Conservation (phyloP, 495 filamentous ascomycete species). For the Penicillium samsonianum region DNA sequence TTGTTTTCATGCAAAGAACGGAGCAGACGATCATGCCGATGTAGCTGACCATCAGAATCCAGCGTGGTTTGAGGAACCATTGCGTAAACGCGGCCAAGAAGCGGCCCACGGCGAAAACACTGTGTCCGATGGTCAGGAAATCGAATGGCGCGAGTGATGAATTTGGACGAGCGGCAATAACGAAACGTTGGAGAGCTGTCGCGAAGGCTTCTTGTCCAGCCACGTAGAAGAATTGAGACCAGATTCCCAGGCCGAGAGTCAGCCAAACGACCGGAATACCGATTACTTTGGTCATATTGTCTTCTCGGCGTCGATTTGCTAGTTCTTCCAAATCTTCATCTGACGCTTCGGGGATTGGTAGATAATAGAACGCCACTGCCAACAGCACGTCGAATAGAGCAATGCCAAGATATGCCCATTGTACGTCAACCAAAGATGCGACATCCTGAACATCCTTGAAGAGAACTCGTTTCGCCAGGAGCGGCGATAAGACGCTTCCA, state of each 20-base stretch:
- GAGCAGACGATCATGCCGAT: slow-evolving; percentile 56
- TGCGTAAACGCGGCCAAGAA: slow-evolving; percentile 59
- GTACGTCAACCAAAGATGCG: slow-evolving; percentile 61
- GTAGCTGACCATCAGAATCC: slow-evolving; percentile 60
- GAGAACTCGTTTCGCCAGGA: slow-evolving; percentile 62
- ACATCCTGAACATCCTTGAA: slow-evolving; percentile 55
- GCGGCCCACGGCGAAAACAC: slow-evolving; percentile 61
- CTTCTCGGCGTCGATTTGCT: slow-evolving; percentile 51
- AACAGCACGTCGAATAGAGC: slow-evolving; percentile 64
- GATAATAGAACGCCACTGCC: slow-evolving; percentile 64
- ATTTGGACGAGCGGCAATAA: slow-evolving; percentile 35
- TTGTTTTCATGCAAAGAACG: slow-evolving; percentile 55
- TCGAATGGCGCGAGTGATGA: slow-evolving; percentile 40
- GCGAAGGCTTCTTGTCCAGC: slow-evolving; percentile 64
- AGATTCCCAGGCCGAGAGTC: slow-evolving; percentile 57
- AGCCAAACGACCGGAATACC: slow-evolving; percentile 56
- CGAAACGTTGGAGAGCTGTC: slow-evolving; percentile 45
- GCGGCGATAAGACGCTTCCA: slow-evolving; percentile 61
- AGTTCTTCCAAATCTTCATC: slow-evolving; percentile 62
- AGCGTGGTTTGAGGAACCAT: slow-evolving; percentile 61
- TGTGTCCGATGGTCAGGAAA: slow-evolving; percentile 56
- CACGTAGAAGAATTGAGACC: slow-evolving; percentile 65
- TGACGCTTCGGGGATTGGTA: slow-evolving; percentile 66
- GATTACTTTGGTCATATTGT: slow-evolving; percentile 48
- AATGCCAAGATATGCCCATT: slow-evolving; percentile 73